Percentiles rank a stretch among this genome's conserved stretches.
phyloP scores from a whole-genome alignment of 2,329 filamentous ascomycete species.

The Monilinia fructigena region DNA sequence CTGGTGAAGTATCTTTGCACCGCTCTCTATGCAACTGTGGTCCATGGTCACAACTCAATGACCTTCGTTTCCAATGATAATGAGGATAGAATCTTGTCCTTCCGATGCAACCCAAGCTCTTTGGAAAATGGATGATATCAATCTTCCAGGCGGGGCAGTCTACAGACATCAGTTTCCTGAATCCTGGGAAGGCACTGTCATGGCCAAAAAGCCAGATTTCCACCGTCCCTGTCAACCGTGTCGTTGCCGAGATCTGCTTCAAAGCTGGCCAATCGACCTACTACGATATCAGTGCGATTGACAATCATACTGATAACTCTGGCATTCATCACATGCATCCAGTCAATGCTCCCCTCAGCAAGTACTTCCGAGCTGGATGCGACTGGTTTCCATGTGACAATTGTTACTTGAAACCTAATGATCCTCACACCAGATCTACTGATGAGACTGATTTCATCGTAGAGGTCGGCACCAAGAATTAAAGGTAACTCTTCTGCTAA shows the following conservation, averaged over 20 bases:
- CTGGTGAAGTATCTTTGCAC: accelerated
- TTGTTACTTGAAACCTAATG: background rate
- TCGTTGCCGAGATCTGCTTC: conserved; percentile 4
- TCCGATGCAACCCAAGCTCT: background rate
- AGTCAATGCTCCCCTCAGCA: background rate
- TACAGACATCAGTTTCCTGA: background rate
- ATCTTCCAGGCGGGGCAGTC: background rate
- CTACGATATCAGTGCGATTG: conserved; percentile 15
- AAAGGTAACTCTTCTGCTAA: background rate
- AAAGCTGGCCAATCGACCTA: background rate
- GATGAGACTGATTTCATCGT: background rate
- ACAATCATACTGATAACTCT: conserved; percentile 11
- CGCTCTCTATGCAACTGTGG: background rate
- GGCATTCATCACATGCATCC: conserved; percentile 5
- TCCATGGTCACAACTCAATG: background rate
- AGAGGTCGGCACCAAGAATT: background rate
- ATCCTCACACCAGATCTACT: background rate
- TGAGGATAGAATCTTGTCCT: background rate
- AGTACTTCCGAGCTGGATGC: background rate
- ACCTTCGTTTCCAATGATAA: background rate
- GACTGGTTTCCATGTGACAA: background rate
- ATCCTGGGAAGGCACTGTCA: background rate
- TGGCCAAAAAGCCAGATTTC: background rate
- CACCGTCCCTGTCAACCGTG: background rate
- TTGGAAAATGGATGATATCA: background rate